Conservation (phyloP, 179 eudicot species). For the Heliamphora pulchella region DNA sequence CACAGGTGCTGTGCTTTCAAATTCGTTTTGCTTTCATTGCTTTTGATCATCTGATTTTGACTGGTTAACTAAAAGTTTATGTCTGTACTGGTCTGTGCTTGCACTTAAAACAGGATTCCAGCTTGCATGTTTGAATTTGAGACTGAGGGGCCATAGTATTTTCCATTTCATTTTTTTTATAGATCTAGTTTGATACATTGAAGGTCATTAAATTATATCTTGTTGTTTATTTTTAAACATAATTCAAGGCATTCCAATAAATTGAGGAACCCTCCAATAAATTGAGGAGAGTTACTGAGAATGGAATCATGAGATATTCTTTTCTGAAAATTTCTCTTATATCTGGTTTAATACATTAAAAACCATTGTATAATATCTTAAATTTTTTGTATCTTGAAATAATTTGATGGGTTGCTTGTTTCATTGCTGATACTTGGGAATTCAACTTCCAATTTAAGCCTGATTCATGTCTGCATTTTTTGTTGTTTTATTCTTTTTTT, state of each 20-base stretch:
- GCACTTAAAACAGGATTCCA: neutral
- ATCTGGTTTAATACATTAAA: too few relatives aligned
- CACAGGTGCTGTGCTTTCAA: neutral
- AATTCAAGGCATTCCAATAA: too few relatives aligned
- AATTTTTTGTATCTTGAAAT: too few relatives aligned
- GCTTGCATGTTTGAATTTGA: neutral
- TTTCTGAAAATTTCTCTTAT: too few relatives aligned
- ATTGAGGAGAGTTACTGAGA: neutral
- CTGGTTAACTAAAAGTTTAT: neutral
- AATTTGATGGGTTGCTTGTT: slow-evolving; percentile 4
- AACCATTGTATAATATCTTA: too few relatives aligned
- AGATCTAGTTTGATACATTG: too few relatives aligned
- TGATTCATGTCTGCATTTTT: neutral
- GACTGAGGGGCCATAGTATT: neutral
- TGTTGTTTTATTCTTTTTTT: neutral
- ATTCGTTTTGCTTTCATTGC: neutral
- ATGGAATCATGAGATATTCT: too few relatives aligned
- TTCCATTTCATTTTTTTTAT: too few relatives aligned
- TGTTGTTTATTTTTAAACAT: too few relatives aligned
- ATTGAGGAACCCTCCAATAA: too few relatives aligned
- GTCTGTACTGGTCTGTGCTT: neutral
- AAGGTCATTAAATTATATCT: too few relatives aligned
- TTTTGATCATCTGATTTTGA: neutral
- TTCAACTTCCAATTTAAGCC: neutral
- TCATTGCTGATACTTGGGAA: neutral